Conservation (phyloP, 768 basidiomycete species). For the Boletus tylopilopsis region DNA sequence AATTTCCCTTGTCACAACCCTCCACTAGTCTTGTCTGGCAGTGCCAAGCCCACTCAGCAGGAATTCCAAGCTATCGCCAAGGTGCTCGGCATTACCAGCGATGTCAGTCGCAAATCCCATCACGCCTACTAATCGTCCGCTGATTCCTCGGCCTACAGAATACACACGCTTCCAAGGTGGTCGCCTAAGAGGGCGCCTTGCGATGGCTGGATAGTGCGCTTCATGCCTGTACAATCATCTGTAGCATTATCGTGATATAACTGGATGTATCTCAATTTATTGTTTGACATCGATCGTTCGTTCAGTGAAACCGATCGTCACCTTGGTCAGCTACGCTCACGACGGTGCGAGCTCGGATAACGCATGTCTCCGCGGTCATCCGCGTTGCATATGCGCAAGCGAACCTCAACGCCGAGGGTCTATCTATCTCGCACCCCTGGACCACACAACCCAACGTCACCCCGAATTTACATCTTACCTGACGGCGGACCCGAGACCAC, state of each 20-base stretch:
- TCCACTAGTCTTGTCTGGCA: slow-evolving; percentile 47
- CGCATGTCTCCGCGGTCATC: background rate
- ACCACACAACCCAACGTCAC: background rate
- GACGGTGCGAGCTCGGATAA: background rate
- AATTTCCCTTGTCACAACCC: background rate
- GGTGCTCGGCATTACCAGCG: slow-evolving; percentile 37
- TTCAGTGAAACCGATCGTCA: background rate
- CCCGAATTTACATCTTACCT: background rate
- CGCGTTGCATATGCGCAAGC: background rate
- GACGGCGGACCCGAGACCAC: slow-evolving; percentile 6
- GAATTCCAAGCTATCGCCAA: slow-evolving; percentile 50
- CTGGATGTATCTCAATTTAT: slow-evolving; percentile 1
- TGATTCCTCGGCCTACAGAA: no score
- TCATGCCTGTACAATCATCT: background rate
- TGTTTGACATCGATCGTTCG: background rate
- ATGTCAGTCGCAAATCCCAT: slow-evolving; percentile 25
- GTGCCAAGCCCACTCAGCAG: slow-evolving; percentile 35
- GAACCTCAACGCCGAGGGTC: background rate
- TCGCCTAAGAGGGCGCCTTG: background rate
- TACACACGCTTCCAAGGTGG: background rate
- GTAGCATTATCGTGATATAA: slow-evolving; percentile 10
- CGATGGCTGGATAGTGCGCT: background rate
- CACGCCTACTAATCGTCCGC: no score
- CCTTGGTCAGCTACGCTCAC: background rate
- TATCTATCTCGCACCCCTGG: background rate